Conservation (phyloP, 768 basidiomycete species). For the Lactifluus hygrophoroides region DNA sequence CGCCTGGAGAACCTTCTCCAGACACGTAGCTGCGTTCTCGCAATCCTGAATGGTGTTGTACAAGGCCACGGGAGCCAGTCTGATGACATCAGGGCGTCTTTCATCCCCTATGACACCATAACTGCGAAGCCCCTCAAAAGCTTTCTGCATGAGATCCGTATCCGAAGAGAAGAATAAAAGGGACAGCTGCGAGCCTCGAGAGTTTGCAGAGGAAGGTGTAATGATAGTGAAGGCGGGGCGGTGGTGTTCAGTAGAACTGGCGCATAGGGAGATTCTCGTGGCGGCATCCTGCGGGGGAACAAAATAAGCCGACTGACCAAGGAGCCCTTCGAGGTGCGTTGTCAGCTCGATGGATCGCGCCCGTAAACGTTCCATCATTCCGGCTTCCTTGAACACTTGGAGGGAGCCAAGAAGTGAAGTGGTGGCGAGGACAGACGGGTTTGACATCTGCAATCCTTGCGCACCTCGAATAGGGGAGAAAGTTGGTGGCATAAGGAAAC, state of each 20-base stretch:
- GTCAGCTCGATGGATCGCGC: conserved; percentile 68
- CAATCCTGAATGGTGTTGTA: conserved; percentile 83
- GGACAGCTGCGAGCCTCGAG: conserved; percentile 83
- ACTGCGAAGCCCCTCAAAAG: conserved; percentile 51
- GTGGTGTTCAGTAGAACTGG: conserved; percentile 10
- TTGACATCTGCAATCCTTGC: conserved; percentile 93
- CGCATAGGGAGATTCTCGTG: conserved; percentile 23
- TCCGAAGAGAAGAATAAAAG: conserved; percentile 64
- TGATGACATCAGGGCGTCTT: conserved; percentile 84
- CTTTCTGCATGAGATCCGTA: conserved; percentile 56
- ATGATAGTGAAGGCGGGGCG: conserved; percentile 77
- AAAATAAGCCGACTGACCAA: conserved; percentile 57
- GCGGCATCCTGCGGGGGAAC: conserved; percentile 35
- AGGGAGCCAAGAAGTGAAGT: conserved; percentile 80
- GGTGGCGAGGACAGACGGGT: conserved; percentile 75
- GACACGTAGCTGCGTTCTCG: conserved; percentile 50
- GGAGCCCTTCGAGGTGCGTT: conserved; percentile 52
- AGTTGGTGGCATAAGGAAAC: conserved; percentile 81
- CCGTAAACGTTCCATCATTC: conserved; percentile 63
- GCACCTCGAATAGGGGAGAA: conserved; percentile 87
- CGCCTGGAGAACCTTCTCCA: conserved; percentile 51
- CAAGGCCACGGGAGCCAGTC: conserved; percentile 77
- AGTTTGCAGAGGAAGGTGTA: conserved; percentile 60
- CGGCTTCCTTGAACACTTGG: conserved; percentile 67
- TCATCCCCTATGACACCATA: conserved; percentile 89